These are phyloP conservation scores for Ananas comosus DNA, from an alignment of 176 grass and related monocot genomes.

Conservation along the genomic window DNA sequence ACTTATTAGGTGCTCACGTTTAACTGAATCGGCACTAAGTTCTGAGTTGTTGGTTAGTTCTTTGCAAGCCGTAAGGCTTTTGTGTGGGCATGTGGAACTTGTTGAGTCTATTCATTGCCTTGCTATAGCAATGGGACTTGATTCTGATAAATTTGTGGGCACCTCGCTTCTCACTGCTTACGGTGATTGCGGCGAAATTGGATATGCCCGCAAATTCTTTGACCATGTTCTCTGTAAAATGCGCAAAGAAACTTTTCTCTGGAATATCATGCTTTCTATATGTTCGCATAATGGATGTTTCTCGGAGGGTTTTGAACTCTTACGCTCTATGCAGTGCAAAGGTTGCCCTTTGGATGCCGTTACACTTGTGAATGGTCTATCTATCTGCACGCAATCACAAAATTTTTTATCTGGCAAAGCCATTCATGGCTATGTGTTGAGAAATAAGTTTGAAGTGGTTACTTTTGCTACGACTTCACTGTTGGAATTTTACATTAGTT, in stretches of 20 bases:
- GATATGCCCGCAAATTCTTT: slow-evolving; percentile 5
- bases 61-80: slow-evolving; percentile 8
- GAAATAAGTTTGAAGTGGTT: slow-evolving; percentile 2
- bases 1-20: neutral
- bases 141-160: slow-evolving; percentile 7
- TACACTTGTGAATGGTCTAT: slow-evolving; percentile 16
- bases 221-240: neutral
- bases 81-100: neutral
- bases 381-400: slow-evolving; percentile 7
- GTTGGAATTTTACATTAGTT: slow-evolving; percentile 15
- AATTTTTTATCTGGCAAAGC: slow-evolving; percentile 15
- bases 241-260: neutral
- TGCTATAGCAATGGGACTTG: slow-evolving; percentile 16
- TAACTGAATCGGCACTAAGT: slow-evolving; percentile 3
- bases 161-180: slow-evolving; percentile 14
- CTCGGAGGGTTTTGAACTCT: slow-evolving; percentile 8
- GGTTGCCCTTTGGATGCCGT: slow-evolving; percentile 9
- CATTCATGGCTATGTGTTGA: slow-evolving; percentile 19
- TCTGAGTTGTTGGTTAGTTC: slow-evolving; percentile 14
- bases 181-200: slow-evolving; percentile 9
- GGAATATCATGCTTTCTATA: slow-evolving; percentile 16
- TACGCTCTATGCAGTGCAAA: slow-evolving; percentile 4
- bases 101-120: slow-evolving; percentile 16
- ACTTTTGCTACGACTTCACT: slow-evolving; percentile 9
- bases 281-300: slow-evolving; percentile 2